Percentiles rank a stretch among this genome's conserved stretches.
Evolutionary conservation across 306 rosid species (phyloP).

Genomic region (Vigna hirtella): DNA sequence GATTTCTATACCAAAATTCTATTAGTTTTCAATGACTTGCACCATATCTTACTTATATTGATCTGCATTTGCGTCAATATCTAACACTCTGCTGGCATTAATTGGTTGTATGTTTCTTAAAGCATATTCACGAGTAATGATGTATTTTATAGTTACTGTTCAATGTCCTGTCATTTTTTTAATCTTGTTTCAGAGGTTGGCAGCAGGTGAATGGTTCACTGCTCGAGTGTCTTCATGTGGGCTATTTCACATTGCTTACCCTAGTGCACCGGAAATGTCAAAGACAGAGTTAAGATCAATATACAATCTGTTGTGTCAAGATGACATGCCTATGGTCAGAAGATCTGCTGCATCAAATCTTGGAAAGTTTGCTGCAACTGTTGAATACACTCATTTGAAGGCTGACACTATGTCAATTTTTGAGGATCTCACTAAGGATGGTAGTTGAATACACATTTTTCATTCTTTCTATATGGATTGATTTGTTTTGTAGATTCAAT

Average conservation of each 20-base stretch:
- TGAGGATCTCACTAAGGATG: slow-evolving; percentile 88
- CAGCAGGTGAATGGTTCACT: slow-evolving; percentile 91
- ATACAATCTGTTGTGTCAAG: slow-evolving; percentile 80
- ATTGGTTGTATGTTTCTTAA: neutral
- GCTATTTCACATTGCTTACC: slow-evolving; percentile 78
- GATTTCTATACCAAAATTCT: slow-evolving; percentile 5
- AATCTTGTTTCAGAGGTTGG: slow-evolving; percentile 65
- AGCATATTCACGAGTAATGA: neutral
- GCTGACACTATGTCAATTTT: slow-evolving; percentile 74
- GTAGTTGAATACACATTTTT: slow-evolving; percentile 47
- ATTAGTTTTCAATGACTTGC: neutral
- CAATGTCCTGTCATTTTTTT: neutral
- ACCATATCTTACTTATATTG: neutral
- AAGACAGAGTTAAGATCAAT: slow-evolving; percentile 77
- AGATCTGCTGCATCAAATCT: slow-evolving; percentile 88
- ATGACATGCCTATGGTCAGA: slow-evolving; percentile 97
- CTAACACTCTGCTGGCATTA: neutral
- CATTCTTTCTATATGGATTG: neutral
- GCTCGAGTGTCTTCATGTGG: slow-evolving; percentile 91
- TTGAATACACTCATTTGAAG: slow-evolving; percentile 80
- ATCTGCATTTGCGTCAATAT: neutral
- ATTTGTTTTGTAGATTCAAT: neutral
- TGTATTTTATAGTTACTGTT: neutral
- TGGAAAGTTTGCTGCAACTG: slow-evolving; percentile 81
- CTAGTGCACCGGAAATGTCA: slow-evolving; percentile 67